These are phyloP conservation scores for Bjerkandera adusta DNA, from an alignment of 1,284 basidiomycete genomes.

Conservation along the genomic window DNA sequence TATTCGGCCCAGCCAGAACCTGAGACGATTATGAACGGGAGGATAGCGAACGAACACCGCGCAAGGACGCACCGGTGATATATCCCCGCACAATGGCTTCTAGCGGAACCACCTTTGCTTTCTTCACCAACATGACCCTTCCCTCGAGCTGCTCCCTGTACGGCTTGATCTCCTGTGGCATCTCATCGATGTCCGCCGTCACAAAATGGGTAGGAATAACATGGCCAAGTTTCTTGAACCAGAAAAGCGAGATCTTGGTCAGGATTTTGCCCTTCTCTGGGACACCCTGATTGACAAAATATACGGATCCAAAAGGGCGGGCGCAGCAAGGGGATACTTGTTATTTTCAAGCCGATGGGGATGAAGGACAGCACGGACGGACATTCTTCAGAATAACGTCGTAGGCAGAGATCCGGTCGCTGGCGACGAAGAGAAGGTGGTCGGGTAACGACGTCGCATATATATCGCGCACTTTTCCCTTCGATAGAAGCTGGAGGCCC, in stretches of 20 bases:
- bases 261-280: constrained; percentile 92
- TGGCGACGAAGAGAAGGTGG: constrained; percentile 89
- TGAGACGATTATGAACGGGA: too few relatives aligned
- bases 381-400: constrained; percentile 95
- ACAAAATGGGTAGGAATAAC: constrained; percentile 90
- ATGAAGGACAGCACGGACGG: constrained; percentile 30
- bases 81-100: constrained; percentile 98
- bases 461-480: constrained; percentile 93
- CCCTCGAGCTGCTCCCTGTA: constrained; percentile 78
- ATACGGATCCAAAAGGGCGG: not conserved
- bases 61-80: constrained; percentile 74
- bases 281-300: constrained; percentile 67
- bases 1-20: constrained; percentile 97
- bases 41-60: not conserved
- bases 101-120: constrained; percentile 89
- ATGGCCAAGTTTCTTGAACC: constrained; percentile 83
- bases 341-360: constrained; percentile 5
- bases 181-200: constrained; percentile 67
- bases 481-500: constrained; percentile 65
- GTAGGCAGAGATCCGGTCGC: constrained; percentile 95
- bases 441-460: constrained; percentile 71
- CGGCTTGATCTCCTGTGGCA: constrained; percentile 71
- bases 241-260: constrained; percentile 90
- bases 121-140: constrained; percentile 88
- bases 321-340: constrained; percentile 5